These are phyloP conservation scores for Thozetella sp. DNA, from an alignment of 495 filamentous ascomycete species.

Conservation along the genomic window DNA sequence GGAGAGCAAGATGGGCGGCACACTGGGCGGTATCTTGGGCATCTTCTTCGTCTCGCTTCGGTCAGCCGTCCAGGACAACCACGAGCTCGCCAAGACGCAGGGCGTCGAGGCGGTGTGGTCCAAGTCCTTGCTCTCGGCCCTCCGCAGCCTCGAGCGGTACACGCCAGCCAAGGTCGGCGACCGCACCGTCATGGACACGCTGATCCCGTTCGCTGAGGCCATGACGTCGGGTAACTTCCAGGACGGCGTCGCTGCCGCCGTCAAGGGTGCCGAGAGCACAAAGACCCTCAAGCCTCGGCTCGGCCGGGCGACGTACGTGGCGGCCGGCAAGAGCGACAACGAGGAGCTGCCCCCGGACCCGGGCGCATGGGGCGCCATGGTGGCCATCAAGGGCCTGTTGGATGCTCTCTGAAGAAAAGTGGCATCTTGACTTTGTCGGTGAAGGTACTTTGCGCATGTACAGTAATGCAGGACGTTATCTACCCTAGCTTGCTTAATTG, in stretches of 20 bases:
- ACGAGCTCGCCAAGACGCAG: conserved; percentile 22
- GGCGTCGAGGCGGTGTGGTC: conserved; percentile 35
- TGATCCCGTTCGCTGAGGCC: conserved; percentile 58
- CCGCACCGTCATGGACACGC: conserved; percentile 57
- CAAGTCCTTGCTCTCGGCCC: conserved; percentile 30
- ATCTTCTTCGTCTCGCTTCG: conserved; percentile 62
- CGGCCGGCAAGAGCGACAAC: conserved; percentile 39
- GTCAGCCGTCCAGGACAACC: conserved; percentile 42
- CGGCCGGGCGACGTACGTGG: conserved; percentile 63
- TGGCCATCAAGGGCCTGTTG: conserved; percentile 54
- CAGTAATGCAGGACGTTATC: too few species aligned
- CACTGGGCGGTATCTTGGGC: conserved; percentile 59
- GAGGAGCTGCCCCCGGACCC: conserved; percentile 57
- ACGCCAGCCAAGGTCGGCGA: conserved; percentile 50
- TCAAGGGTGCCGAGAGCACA: conserved; percentile 55
- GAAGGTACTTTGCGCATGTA: too few species aligned
- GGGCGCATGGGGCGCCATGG: conserved; percentile 63
- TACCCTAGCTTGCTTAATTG: too few species aligned
- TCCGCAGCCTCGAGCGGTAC: conserved; percentile 46
- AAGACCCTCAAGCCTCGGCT: conserved; percentile 55
- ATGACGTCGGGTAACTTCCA: conserved; percentile 44
- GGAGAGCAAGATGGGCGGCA: conserved; percentile 62
- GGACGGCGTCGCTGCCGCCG: conserved; percentile 51
- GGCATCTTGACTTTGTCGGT: background rate
- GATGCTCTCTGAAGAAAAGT: conserved; percentile 4